Conservation (phyloP, 1,284 basidiomycete species). For the Ustilago curta region DNA sequence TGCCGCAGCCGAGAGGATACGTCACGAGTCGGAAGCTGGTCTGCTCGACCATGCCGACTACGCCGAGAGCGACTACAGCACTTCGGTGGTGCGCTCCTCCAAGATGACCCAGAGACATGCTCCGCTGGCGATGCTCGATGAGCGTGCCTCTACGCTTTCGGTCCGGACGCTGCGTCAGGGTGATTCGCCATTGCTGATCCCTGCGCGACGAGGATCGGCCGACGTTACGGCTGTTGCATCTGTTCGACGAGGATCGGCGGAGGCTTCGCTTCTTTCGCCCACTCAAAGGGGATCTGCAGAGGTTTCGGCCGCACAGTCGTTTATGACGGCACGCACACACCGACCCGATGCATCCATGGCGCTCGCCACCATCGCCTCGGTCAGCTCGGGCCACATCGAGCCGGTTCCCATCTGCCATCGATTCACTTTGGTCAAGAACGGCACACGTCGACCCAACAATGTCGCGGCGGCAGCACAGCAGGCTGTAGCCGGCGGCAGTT, state of each 20-base stretch:
- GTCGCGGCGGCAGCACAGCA: conserved; percentile 42
- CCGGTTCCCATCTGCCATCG: conserved; percentile 56
- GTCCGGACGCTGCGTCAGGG: conserved; percentile 40
- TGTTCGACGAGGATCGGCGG: conserved; percentile 31
- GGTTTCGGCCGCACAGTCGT: conserved; percentile 42
- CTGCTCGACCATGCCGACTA: conserved; percentile 45
- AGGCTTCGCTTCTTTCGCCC: conserved; percentile 24
- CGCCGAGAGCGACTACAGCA: conserved; percentile 60
- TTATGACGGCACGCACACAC: conserved; percentile 57
- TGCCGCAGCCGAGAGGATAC: conserved; percentile 35
- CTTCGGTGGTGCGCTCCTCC: conserved; percentile 59
- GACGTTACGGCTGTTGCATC: conserved; percentile 32
- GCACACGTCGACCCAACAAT: conserved; percentile 50
- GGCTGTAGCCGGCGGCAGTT: conserved; percentile 21
- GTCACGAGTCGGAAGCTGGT: conserved; percentile 46
- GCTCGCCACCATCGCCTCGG: conserved; percentile 58
- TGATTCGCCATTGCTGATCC: conserved; percentile 45
- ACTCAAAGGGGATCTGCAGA: conserved; percentile 35
- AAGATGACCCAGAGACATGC: conserved; percentile 51
- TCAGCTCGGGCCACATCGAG: conserved; percentile 32
- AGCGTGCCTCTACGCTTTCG: conserved; percentile 44
- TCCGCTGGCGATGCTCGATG: conserved; percentile 47
- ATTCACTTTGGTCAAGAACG: conserved; percentile 66
- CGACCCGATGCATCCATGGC: conserved; percentile 52
- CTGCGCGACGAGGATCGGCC: conserved; percentile 39